Base-by-base conservation (phyloP, 2,329 filamentous ascomycete species). In the Calonectria pteridis region DNA sequence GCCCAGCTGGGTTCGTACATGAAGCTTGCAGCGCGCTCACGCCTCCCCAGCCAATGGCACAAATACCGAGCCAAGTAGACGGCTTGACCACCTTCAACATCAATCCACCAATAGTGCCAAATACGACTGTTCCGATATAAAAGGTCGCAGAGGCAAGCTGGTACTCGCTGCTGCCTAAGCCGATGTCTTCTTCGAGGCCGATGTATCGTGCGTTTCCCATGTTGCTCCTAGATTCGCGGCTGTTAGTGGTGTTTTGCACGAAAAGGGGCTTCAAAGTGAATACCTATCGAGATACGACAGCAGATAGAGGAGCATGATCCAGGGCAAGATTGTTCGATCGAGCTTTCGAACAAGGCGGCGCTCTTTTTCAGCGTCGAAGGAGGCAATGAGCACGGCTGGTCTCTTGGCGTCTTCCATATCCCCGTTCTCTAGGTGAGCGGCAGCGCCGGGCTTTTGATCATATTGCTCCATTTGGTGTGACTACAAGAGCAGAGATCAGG, bases 31-130 rank as follows among this genome's bases (percentile, higher is more conserved):
- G 23, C 29, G 72, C 67, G 37, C 74, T 76, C 7, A 68, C 65
- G 4, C 69, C 74, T 5, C 74, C 74, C 74, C 72, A 74, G 16
- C 72, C 69, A 26, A 72, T 72, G 23, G 74, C 74, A 29, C 74
- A 76, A 26, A 70, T 49, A 9, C 72, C 63, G 0, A 73, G 63
- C 72, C 72, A 73, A 3, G 53, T 73, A 14, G 73, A 75, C 6
- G 70, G 73, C 49, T 75, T 75, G 37, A 75, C 46, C 7, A 75
- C 63, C 11, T 73, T 75, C 16, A 75, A 63, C 73, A 75, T 75
- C 50, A 75, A 37, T 26, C 73, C 73, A 29, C 73, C 73, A 29
- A 75, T 14, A 6, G 51, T 67, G n/a, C 65, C 50, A 16, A 67
- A 67, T 5, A 46, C 6, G 18, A 73, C 67, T 11, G 71, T 73